Evolutionary conservation across 2,329 filamentous ascomycete species (phyloP).

Genomic region (Rosellinia necatrix): DNA sequence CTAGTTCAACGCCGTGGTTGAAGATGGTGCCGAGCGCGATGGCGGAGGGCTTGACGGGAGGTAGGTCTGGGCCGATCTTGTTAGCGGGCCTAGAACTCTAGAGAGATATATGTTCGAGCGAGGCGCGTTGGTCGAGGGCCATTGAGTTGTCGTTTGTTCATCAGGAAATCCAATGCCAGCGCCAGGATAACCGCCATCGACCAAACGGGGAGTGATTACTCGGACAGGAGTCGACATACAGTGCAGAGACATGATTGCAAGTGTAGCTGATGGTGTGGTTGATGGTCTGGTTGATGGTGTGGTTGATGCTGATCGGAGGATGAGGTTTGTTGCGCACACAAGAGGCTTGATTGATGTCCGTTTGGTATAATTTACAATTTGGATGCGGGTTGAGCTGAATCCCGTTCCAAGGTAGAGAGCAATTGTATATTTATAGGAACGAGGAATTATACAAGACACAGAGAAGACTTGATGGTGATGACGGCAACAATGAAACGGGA

Average conservation of each 20-base stretch:
- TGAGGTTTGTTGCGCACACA: slow-evolving; percentile 5
- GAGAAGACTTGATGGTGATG: slow-evolving; percentile 21
- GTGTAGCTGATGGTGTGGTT: slow-evolving; percentile 18
- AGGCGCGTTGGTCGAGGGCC: too few relatives aligned
- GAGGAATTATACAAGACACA: slow-evolving; percentile 5
- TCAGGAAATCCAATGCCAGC: too few relatives aligned
- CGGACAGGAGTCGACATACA: too few relatives aligned
- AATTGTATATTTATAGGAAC: slow-evolving; percentile 21
- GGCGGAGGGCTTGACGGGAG: slow-evolving; percentile 92
- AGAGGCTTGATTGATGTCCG: too few relatives aligned
- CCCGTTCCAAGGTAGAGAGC: too few relatives aligned
- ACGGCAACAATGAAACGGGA: slow-evolving; percentile 28
- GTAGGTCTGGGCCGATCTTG: slow-evolving; percentile 52
- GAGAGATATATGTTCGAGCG: too few relatives aligned
- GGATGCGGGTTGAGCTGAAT: not conserved
- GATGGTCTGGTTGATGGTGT: not conserved
- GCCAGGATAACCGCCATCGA: too few relatives aligned
- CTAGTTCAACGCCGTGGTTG: slow-evolving; percentile 90
- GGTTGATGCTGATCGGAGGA: not conserved
- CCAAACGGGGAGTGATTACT: too few relatives aligned
- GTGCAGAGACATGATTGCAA: slow-evolving; percentile 61
- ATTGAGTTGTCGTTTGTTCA: too few relatives aligned
- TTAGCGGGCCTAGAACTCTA: slow-evolving; percentile 11
- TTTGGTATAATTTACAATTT: too few relatives aligned
- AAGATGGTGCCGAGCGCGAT: slow-evolving; percentile 96